A percentile compares a stretch with the other conserved stretches of the same genome.
Evolutionary conservation across 2,329 filamentous ascomycete genomes (phyloP).

Genomic region (Talaromyces atroroseus): DNA sequence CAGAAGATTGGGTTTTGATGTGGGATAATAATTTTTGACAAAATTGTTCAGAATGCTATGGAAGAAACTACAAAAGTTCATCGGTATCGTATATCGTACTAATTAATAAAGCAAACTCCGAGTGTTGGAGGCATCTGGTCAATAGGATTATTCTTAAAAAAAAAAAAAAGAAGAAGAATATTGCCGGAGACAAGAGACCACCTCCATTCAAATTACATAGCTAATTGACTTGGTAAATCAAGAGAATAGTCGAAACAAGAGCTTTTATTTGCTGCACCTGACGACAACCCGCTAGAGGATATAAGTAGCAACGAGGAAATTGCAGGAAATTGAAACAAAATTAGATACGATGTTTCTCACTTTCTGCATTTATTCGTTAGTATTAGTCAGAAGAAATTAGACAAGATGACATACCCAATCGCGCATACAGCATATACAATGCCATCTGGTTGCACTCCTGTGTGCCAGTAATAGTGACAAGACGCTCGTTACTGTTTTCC

Average conservation of each 20-base stretch:
- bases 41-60: not conserved
- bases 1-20: constrained; percentile 21
- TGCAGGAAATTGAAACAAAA: too few relatives aligned
- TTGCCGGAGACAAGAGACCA: constrained; percentile 3
- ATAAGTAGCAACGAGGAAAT: constrained; percentile 8
- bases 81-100: constrained; percentile 2
- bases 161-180: too few relatives aligned
- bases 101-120: not conserved
- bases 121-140: too few relatives aligned
- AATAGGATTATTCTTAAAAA: not conserved
- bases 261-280: constrained; percentile 9
- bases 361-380: constrained; percentile 49
- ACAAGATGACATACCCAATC: constrained; percentile 65
- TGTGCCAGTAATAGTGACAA: constrained; percentile 95
- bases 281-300: constrained; percentile 6
- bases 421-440: constrained; percentile 97
- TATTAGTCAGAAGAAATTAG: constrained; percentile 4
- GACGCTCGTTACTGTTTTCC: constrained; percentile 95
- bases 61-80: constrained; percentile 4
- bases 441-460: constrained; percentile 99
- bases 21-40: too few relatives aligned
- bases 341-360: constrained; percentile 68
- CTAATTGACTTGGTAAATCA: constrained; percentile 6
- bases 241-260: not conserved
- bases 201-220: constrained; percentile 10